phyloP scores from a whole-genome alignment of 176 grass and related monocot genomes.

The Triticum dicoccoides region DNA sequence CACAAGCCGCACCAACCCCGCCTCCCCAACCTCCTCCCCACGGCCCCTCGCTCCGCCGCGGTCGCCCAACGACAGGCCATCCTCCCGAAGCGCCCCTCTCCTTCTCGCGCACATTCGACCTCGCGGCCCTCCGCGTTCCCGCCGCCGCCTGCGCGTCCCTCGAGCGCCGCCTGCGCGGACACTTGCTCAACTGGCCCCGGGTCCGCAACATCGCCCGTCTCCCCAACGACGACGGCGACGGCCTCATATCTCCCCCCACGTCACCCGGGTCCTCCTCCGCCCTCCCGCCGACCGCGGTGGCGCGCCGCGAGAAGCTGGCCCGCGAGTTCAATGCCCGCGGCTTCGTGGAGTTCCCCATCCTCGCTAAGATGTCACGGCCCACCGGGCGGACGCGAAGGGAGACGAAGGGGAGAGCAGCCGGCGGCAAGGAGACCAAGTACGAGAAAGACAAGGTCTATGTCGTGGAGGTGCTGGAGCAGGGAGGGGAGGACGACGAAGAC shows the following conservation, averaged over 20 bases:
- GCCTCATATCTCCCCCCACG: conserved; percentile 4
- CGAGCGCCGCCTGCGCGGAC: conserved; percentile 79
- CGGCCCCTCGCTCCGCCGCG: conserved; percentile 69
- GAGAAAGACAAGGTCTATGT: conserved; percentile 36
- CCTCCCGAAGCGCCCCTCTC: not conserved
- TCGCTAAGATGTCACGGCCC: conserved; percentile 78
- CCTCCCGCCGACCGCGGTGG: conserved; percentile 24
- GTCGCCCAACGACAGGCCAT: conserved; percentile 7
- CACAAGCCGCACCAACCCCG: conserved; percentile 8
- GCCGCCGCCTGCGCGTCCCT: conserved; percentile 70
- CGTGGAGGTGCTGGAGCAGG: conserved; percentile 44
- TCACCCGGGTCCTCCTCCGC: not conserved
- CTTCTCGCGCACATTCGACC: conserved; percentile 65
- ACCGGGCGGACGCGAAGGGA: conserved; percentile 42
- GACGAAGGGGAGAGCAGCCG: conserved; percentile 29
- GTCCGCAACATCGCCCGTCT: conserved; percentile 70
- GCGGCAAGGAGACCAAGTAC: not conserved
- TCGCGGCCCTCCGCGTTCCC: conserved; percentile 75
- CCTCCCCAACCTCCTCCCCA: conserved; percentile 21
- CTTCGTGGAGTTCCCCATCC: conserved; percentile 67
- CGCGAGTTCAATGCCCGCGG: conserved; percentile 79
- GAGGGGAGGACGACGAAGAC: conserved; percentile 29
- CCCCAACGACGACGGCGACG: conserved; percentile 52
- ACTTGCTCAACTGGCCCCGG: conserved; percentile 94
- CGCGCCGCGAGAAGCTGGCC: conserved; percentile 65